phyloP scores from a whole-genome alignment of 352 stramenopile species.

The Pythium sukuiense region DNA sequence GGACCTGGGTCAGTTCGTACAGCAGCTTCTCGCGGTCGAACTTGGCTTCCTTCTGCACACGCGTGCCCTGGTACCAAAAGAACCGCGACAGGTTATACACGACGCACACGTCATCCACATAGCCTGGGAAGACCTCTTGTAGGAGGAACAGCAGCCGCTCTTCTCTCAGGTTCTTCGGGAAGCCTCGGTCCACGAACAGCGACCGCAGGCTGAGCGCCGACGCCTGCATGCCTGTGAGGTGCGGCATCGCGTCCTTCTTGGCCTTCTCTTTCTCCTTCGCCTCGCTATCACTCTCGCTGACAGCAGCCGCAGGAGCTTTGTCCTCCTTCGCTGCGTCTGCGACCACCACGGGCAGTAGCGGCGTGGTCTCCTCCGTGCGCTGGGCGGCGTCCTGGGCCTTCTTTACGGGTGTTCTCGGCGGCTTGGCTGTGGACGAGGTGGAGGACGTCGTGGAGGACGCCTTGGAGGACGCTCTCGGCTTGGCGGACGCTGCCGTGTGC shows the following conservation, averaged over 20 bases:
- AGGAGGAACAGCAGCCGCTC: conserved; percentile 76
- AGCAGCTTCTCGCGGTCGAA: conserved; percentile 64
- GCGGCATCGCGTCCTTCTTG: conserved; percentile 28
- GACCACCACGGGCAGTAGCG: not conserved
- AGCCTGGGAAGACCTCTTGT: conserved; percentile 79
- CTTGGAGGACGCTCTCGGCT: not conserved
- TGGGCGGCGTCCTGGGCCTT: conserved; percentile 17
- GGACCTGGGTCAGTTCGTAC: conserved; percentile 31
- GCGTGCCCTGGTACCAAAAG: conserved; percentile 54
- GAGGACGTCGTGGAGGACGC: conserved; percentile 1
- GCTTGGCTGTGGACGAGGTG: conserved; percentile 2
- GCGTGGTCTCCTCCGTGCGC: conserved; percentile 18
- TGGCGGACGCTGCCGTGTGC: not conserved
- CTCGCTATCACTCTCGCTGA: not conserved
- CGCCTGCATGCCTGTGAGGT: conserved; percentile 83
- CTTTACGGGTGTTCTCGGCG: conserved; percentile 21
- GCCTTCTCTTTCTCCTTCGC: conserved; percentile 19
- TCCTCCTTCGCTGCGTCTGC: not conserved
- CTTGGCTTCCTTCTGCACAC: conserved; percentile 46
- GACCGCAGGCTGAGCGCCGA: conserved; percentile 71
- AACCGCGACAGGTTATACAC: conserved; percentile 84
- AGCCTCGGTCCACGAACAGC: conserved; percentile 75
- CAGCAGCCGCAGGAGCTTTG: not conserved
- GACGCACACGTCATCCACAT: conserved; percentile 78
- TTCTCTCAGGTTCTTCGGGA: conserved; percentile 75